Conservation (phyloP, 2,329 filamentous ascomycete species). For the Claviceps africana region DNA sequence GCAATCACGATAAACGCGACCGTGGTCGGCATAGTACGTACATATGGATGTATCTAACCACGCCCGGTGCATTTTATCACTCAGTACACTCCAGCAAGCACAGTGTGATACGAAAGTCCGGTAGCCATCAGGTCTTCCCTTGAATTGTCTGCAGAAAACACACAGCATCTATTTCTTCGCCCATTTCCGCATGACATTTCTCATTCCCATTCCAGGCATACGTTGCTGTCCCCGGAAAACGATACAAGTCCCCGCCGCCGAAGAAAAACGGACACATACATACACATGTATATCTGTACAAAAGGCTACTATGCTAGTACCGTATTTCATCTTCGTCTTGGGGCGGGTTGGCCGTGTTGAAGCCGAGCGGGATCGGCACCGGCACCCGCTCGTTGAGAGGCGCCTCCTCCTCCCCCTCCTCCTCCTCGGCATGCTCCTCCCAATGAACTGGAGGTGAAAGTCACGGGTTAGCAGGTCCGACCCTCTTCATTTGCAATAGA, state of each 20-base stretch:
- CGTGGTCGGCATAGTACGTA: too few species aligned
- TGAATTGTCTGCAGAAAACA: too few species aligned
- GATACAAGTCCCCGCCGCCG: not conserved
- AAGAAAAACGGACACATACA: not conserved
- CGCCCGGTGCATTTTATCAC: too few species aligned
- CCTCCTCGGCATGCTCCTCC: constrained; percentile 14
- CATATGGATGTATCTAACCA: too few species aligned
- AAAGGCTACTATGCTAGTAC: constrained; percentile 7
- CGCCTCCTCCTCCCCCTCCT: constrained; percentile 13
- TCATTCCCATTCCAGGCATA: too few species aligned
- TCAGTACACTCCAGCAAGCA: too few species aligned
- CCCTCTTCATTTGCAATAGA: not conserved
- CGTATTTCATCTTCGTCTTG: constrained; percentile 17
- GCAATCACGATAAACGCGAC: too few species aligned
- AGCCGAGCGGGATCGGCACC: constrained; percentile 6
- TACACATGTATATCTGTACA: not conserved
- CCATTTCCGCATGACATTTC: too few species aligned
- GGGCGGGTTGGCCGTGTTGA: constrained; percentile 8
- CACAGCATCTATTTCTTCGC: too few species aligned
- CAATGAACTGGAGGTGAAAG: constrained; percentile 17
- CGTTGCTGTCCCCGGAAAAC: not conserved
- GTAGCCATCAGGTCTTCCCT: too few species aligned
- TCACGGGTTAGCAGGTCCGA: not conserved
- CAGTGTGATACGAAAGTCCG: too few species aligned
- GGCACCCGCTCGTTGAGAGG: constrained; percentile 9